phyloP scores from a whole-genome alignment of 768 basidiomycete species.

The Lactarius evosmus region DNA sequence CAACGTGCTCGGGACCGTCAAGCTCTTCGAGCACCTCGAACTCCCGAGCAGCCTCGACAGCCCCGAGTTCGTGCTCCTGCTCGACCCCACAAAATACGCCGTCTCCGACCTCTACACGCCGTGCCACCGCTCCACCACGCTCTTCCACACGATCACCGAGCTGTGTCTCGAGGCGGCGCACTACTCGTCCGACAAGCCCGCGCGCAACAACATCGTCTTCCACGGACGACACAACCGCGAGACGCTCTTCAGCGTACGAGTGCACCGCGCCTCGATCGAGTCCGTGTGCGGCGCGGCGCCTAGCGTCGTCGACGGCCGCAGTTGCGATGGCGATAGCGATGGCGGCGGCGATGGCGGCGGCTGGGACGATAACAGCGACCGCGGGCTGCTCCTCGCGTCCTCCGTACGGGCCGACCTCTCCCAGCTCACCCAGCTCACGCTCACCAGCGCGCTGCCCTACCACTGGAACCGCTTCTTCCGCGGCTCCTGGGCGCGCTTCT shows the following conservation, averaged over 20 bases:
- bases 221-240: constrained; percentile 11
- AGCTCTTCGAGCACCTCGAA: constrained; percentile 20
- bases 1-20: constrained; percentile 20
- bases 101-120: neutral
- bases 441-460: constrained; percentile 13
- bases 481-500: constrained; percentile 5
- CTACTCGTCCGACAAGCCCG: constrained; percentile 7
- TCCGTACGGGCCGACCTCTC: constrained; percentile 8
- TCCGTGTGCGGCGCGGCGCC: neutral
- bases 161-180: constrained; percentile 15
- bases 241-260: constrained; percentile 15
- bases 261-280: neutral
- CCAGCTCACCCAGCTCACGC: constrained; percentile 16
- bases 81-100: constrained; percentile 9
- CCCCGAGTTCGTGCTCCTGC: constrained; percentile 11
- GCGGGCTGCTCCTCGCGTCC: constrained; percentile 10
- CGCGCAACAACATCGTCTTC: constrained; percentile 20
- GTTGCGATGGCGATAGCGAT: neutral
- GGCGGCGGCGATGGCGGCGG: neutral
- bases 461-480: constrained; percentile 19
- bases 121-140: constrained; percentile 3
- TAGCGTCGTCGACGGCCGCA: neutral
- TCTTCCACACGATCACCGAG: constrained; percentile 8
- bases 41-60: constrained; percentile 2
- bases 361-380: neutral